phyloP scores from a whole-genome alignment of 768 basidiomycete species.

The Amanita inopinata region DNA sequence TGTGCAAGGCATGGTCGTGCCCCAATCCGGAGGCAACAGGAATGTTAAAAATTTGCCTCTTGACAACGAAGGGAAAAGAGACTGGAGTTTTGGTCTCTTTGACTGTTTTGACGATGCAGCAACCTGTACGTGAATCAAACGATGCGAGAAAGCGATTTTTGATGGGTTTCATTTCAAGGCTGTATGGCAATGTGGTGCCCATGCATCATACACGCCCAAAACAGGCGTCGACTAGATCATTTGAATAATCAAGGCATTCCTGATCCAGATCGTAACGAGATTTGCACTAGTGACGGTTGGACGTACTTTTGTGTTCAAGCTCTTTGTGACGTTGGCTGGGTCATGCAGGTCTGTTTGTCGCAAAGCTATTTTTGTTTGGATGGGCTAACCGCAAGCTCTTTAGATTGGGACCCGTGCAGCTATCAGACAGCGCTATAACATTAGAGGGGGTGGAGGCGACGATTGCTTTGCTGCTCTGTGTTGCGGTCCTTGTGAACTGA shows the following conservation, averaged over 20 bases:
- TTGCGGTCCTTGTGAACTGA: constrained; percentile 31
- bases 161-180: constrained; percentile 13
- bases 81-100: constrained; percentile 21
- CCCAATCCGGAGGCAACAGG: constrained; percentile 14
- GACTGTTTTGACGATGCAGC: constrained; percentile 15
- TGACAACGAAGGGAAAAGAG: constrained; percentile 16
- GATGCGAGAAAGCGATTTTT: not conserved
- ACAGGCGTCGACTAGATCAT: constrained; percentile 24
- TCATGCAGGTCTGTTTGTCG: constrained; percentile 21
- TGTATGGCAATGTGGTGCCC: constrained; percentile 25
- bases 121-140: constrained; percentile 15
- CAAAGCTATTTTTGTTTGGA: not conserved
- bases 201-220: constrained; percentile 27
- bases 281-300: constrained; percentile 21
- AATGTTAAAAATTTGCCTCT: constrained; percentile 19
- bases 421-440: constrained; percentile 26
- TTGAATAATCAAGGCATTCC: constrained; percentile 21
- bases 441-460: constrained; percentile 23
- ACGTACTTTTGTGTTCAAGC: not conserved
- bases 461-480: constrained; percentile 25
- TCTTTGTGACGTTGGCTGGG: constrained; percentile 18
- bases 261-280: constrained; percentile 27
- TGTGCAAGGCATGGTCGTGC: constrained; percentile 14
- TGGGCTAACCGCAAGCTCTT: not conserved
- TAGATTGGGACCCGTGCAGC: constrained; percentile 18